Evolutionary conservation across 257 asterid genomes (phyloP).

Genomic region (Rhazya stricta): DNA sequence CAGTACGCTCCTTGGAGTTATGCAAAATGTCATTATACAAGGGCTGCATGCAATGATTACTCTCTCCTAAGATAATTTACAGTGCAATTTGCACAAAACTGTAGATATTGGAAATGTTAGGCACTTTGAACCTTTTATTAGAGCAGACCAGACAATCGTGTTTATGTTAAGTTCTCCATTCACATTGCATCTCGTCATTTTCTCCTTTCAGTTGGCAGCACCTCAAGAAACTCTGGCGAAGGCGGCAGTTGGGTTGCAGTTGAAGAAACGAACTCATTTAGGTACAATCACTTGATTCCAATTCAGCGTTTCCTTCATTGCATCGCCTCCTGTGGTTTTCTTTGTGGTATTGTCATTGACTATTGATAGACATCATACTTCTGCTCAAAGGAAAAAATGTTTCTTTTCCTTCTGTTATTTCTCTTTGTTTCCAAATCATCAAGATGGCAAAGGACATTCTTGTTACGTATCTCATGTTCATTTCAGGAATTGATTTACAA

Average conservation of each 20-base stretch:
- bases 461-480: neutral
- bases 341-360: neutral
- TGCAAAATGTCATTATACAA: neutral
- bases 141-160: neutral
- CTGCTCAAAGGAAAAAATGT: neutral
- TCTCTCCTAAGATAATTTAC: neutral
- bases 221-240: conserved; percentile 54
- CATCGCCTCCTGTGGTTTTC: neutral
- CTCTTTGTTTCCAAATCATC: too few species aligned
- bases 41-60: neutral
- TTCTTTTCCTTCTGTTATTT: neutral
- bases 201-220: conserved; percentile 70
- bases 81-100: neutral
- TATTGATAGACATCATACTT: neutral
- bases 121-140: neutral
- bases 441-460: neutral
- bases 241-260: conserved; percentile 76
- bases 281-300: conserved; percentile 34
- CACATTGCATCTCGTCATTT: neutral
- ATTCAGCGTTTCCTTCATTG: neutral
- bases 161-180: neutral
- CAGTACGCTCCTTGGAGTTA: neutral
- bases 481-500: conserved; percentile 82
- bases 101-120: neutral
- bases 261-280: conserved; percentile 74